phyloP scores from a whole-genome alignment of 1,139 yeast genomes.

The Chernovozyma sophiae-reginae region DNA sequence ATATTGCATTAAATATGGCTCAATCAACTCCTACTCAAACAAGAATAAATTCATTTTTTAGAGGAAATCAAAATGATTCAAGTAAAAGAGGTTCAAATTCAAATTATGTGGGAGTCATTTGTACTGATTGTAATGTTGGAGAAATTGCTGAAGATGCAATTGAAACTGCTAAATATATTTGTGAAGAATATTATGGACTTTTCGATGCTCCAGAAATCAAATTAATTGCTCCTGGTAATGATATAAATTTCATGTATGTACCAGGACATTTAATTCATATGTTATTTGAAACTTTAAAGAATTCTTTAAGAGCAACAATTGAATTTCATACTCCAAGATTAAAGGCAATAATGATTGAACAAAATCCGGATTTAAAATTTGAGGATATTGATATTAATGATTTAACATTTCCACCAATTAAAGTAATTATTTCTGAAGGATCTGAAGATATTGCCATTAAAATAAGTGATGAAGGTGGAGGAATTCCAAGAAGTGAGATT shows the following conservation, averaged over 20 bases:
- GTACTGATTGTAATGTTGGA: constrained; percentile 73
- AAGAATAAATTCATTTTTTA: constrained; percentile 31
- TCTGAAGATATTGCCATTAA: constrained; percentile 90
- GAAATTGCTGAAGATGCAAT: constrained; percentile 82
- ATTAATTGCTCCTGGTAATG: constrained; percentile 64
- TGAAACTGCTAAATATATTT: constrained; percentile 80
- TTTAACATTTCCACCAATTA: constrained; percentile 75
- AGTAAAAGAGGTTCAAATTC: constrained; percentile 23
- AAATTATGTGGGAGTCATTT: constrained; percentile 78
- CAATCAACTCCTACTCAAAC: constrained; percentile 48
- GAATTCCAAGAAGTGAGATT: constrained; percentile 79
- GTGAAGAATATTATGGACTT: constrained; percentile 83
- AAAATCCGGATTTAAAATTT: constrained; percentile 40
- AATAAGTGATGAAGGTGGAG: constrained; percentile 92
- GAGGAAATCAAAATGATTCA: constrained; percentile 18
- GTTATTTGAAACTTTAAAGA: constrained; percentile 81
- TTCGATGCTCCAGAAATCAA: constrained; percentile 80
- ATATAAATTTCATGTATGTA: constrained; percentile 75
- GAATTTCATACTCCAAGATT: constrained; percentile 57
- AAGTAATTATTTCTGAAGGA: constrained; percentile 88
- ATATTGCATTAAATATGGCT: constrained; percentile 71
- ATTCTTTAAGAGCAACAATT: constrained; percentile 79
- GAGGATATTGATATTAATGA: constrained; percentile 55
- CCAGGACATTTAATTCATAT: constrained; percentile 89
- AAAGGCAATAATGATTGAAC: constrained; percentile 34